Base-by-base conservation (phyloP, 164 flowering plant species). In the Paratinospora sagittata region DNA sequence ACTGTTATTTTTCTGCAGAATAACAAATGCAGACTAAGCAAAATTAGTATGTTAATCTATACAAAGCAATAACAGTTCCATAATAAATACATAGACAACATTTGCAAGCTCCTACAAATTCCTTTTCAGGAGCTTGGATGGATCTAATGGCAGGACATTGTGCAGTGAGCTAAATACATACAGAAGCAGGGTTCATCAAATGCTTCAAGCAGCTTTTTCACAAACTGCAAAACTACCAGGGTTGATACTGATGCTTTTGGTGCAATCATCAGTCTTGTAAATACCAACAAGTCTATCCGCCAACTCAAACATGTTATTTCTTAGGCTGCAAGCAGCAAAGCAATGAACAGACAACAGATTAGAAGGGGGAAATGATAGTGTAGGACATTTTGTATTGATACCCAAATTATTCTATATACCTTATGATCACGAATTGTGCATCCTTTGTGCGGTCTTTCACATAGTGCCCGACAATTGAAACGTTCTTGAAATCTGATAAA, bases 371-470 rank as follows among this genome's bases (percentile, higher is more conserved):
- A 16, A 41, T 24, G 27, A 23, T 8, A 24, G 24, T 21, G 8
- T 0, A 34, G 52, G 7, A 5, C 17, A n/a, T 19, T 60, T 17
- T 1, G n/a, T 45, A 13, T 10, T 65, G 17, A 77, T 21, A 43
- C 13, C 0, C 9, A 17, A 21, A 9, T 0, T 0, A 13, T 8
- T 12, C 2, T 60, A 72, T 47, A 9, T 72, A 90, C 99, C 99
- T 96, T 76, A 96, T 93, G 71, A 96, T 96, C 47, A 93, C 85
- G 73, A 93, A 96, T 39, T 96, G 98, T 19, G 98, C 99, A 82
- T 93, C 96, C 77, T 93, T 96, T 8, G 99, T 96, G 0, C 97
- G 89, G 75, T 96, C 99, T 79, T 96, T 96, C 68, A 96, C 99
- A 67, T 96, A 96, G 78, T 96, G 98, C 65, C 99, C 99, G 62